Base-by-base conservation (phyloP, 1,139 yeast genomes). In the Kurtzmaniella quercitrusa region DNA sequence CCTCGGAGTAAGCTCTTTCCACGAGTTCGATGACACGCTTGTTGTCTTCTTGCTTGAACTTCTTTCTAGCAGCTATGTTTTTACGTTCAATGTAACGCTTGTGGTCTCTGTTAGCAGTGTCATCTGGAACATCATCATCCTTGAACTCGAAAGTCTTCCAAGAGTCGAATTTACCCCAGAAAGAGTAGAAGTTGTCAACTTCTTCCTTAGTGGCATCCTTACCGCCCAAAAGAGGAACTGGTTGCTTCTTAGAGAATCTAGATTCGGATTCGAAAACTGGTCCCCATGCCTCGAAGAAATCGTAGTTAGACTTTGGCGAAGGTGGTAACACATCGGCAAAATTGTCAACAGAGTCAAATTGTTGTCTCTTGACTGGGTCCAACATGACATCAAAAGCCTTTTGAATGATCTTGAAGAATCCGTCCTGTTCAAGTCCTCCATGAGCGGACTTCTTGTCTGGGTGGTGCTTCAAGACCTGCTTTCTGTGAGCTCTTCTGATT, bases 71-170 rank as follows among this genome's bases (percentile, higher is more conserved):
- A 54, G 96, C 91, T 68, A 88, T 79, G 77, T 93, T 93, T 79
- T 94, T 93, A 77, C 93, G 88, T 74, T 93, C 98, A 57, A 91
- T 85, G 75, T 89, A 88, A 74, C 99, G 95, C 78, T 93, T 93
- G 80, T 93, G 95, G 66, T 93, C 98, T 78, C 99, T 89, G 82
- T 93, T 94, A 50, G 96, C 88, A 49, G 97, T 87, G 71, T 93
- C 99, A 74, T 93, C 99, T 53, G 99, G 99, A 60, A 91, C 97
- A 65, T 93, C 99, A 74, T 93, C 98, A 63, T 93, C 99, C 66
- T 91, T 81, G 73, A 91, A 93, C 74, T 93, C 99, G 63, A 93
- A 93, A 38, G 96, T 76, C 76, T 96, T 88, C 99, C 99, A 93
- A 26, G 98, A 93, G 65, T 93, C 98, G 57, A 93, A 88, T 66